Percentiles rank a stretch among this genome's conserved stretches.
Evolutionary conservation across 768 basidiomycete genomes (phyloP).

Genomic region (Cystobasidium ongulense): DNA sequence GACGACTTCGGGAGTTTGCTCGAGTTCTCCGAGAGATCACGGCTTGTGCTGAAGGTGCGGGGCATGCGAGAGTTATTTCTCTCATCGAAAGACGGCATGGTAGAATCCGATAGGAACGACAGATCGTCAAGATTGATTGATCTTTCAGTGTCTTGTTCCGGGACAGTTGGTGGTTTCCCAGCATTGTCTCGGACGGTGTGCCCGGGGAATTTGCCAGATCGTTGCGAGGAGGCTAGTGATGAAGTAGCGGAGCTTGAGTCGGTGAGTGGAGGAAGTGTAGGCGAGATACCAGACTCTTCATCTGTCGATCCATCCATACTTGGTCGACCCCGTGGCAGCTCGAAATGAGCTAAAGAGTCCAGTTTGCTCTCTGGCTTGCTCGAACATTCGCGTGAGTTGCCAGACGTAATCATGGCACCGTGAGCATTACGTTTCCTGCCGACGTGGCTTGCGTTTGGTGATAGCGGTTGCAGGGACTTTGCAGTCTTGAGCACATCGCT

Average conservation of each 20-base stretch:
- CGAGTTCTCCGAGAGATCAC: no score
- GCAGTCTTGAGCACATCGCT: not conserved
- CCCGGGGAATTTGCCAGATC: not conserved
- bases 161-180: not conserved
- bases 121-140: not conserved
- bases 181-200: not conserved
- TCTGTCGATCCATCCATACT: conserved; percentile 32
- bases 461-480: conserved; percentile 1
- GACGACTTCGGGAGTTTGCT: not conserved
- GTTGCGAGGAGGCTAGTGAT: conserved; percentile 25
- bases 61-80: not conserved
- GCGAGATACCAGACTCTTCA: not conserved
- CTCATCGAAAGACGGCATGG: conserved; percentile 1
- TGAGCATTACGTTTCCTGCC: conserved; percentile 39
- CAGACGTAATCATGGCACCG: conserved; percentile 37
- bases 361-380: conserved; percentile 28
- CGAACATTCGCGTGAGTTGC: not conserved
- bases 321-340: conserved; percentile 10
- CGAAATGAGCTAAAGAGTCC: conserved; percentile 35
- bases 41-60: not conserved
- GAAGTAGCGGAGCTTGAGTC: conserved; percentile 37
- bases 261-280: conserved; percentile 33
- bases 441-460: conserved; percentile 31
- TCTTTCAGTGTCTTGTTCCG: not conserved
- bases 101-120: not conserved